Evolutionary conservation across 164 flowering plant species (phyloP).

Genomic region (Nelumbo lutea): DNA sequence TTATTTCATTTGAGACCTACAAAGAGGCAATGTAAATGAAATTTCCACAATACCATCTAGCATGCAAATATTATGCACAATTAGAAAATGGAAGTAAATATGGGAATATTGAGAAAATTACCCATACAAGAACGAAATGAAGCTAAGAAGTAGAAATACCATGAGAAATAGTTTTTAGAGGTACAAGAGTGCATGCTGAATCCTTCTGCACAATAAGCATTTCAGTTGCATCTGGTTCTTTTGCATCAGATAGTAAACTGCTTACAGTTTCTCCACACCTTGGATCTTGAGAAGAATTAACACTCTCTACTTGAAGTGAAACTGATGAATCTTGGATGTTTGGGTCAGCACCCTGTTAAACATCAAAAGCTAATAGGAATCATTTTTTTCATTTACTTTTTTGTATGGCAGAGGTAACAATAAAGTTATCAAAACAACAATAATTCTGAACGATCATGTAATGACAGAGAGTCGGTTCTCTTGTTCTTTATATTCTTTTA

Average conservation of each 20-base stretch:
- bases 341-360: conserved; percentile 32
- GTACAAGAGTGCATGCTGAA: conserved; percentile 20
- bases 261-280: conserved; percentile 15
- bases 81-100: neutral
- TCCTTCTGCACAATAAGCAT: conserved; percentile 21
- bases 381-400: neutral
- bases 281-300: conserved; percentile 21
- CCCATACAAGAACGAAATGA: neutral
- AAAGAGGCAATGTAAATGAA: neutral
- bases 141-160: conserved; percentile 29
- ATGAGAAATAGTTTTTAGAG: conserved; percentile 25
- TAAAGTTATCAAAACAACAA: neutral
- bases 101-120: neutral
- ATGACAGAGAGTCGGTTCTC: neutral
- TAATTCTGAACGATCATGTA: no score
- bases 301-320: conserved; percentile 18
- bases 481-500: neutral
- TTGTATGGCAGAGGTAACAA: no score
- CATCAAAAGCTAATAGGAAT: conserved; percentile 8
- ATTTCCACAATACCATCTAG: neutral
- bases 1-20: neutral
- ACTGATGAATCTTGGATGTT: conserved; percentile 21
- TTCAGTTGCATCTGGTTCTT: conserved; percentile 23
- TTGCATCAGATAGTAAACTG: conserved; percentile 20
- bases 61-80: neutral